phyloP scores from a whole-genome alignment of 116 monocot genomes.

The Posidonia oceanica region DNA sequence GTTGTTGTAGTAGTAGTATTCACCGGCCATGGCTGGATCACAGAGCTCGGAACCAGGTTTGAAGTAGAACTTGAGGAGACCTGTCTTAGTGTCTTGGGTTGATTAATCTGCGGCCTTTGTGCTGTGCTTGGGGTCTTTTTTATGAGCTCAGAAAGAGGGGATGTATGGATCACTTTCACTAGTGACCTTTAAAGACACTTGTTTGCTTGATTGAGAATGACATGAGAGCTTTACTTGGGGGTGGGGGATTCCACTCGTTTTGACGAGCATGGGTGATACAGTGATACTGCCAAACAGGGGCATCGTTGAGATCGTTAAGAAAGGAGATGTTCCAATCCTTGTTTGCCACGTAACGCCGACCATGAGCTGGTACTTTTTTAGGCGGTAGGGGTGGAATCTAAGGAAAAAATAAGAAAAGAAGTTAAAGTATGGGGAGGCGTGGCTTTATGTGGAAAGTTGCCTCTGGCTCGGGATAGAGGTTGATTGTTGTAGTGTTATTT shows the following conservation, averaged over 20 bases:
- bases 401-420: not conserved
- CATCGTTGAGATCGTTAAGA: not conserved
- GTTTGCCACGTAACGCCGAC: not conserved
- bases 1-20: slow-evolving; percentile 4
- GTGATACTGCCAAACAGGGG: not conserved
- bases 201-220: not conserved
- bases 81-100: not conserved
- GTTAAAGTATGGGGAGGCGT: not conserved
- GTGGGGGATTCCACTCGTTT: not conserved
- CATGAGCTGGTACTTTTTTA: not conserved
- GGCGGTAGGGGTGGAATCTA: not conserved
- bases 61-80: not conserved
- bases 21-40: not conserved
- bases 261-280: not conserved
- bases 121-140: not conserved
- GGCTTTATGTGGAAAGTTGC: not conserved
- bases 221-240: not conserved
- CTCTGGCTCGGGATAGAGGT: not conserved
- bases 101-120: not conserved
- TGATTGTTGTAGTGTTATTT: no score
- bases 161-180: not conserved
- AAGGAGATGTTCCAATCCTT: not conserved
- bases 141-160: not conserved
- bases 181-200: not conserved
- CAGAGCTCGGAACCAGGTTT: not conserved